phyloP scores from a whole-genome alignment of 805 yeast genomes.

The Ogataea salicorniae region DNA sequence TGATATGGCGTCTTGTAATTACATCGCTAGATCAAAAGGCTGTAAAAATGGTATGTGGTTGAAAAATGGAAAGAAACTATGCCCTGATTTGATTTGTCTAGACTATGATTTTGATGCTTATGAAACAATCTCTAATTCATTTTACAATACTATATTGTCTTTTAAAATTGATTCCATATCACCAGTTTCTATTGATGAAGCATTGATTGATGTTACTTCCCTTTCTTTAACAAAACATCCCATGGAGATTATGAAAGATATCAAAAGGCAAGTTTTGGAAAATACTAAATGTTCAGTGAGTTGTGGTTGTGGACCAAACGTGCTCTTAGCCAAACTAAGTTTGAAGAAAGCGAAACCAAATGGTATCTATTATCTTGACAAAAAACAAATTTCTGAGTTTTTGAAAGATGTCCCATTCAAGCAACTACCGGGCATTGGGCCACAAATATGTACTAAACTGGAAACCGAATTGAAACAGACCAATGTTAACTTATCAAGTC shows the following conservation, averaged over 20 bases:
- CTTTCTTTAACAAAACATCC: conserved; percentile 18
- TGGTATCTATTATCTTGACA: conserved; percentile 44
- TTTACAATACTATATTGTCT: conserved; percentile 55
- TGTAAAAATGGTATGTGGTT: conserved; percentile 91
- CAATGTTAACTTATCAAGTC: conserved; percentile 33
- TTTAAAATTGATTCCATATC: conserved; percentile 46
- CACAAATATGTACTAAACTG: conserved; percentile 44
- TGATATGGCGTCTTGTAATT: conserved; percentile 90
- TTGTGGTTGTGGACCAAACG: conserved; percentile 71
- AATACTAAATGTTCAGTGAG: conserved; percentile 65
- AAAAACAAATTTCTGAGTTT: conserved; percentile 27
- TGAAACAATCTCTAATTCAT: conserved; percentile 54
- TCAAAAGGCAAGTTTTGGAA: conserved; percentile 37
- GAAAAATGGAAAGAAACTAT: conserved; percentile 51
- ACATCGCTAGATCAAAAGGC: conserved; percentile 75
- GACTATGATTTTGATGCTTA: conserved; percentile 74
- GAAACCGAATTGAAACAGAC: conserved; percentile 25
- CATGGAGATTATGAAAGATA: conserved; percentile 25
- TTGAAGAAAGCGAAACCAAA: conserved; percentile 75
- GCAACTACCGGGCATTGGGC: conserved; percentile 63
- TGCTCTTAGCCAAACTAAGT: conserved; percentile 73
- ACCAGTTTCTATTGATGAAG: conserved; percentile 93
- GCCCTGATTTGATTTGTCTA: conserved; percentile 57
- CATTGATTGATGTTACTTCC: conserved; percentile 58
- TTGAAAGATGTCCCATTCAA: conserved; percentile 34